Conservation (phyloP, 257 asterid species). For the Solanum infundibuliforme region DNA sequence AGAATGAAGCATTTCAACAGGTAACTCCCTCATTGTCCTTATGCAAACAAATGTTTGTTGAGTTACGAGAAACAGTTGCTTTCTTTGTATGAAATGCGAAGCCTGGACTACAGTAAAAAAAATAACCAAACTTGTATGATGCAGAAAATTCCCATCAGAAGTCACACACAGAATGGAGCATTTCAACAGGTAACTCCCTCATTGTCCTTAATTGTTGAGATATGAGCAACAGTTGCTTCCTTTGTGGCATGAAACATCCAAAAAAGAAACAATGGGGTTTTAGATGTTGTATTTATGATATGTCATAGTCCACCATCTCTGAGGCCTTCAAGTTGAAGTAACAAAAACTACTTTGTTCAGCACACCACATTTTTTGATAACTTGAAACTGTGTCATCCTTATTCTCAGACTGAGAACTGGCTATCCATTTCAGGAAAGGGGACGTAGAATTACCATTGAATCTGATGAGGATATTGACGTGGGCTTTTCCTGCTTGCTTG, state of each 20-base stretch:
- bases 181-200: conserved; percentile 33
- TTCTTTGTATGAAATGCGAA: conserved; percentile 18
- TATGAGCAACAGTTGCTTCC: neutral
- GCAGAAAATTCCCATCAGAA: conserved; percentile 19
- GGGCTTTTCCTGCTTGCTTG: conserved; percentile 58
- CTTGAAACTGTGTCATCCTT: neutral
- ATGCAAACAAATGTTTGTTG: neutral
- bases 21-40: conserved; percentile 18
- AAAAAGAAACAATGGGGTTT: neutral
- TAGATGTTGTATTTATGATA: neutral
- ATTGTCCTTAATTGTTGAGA: neutral
- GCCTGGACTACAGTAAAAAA: conserved; percentile 61
- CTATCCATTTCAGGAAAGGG: conserved; percentile 25
- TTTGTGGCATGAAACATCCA: neutral
- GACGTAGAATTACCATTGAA: conserved; percentile 24
- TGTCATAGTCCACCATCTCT: neutral
- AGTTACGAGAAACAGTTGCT: neutral
- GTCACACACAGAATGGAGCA: conserved; percentile 23
- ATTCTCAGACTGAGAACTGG: conserved; percentile 5
- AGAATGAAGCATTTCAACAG: conserved; percentile 25
- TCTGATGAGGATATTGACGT: conserved; percentile 70
- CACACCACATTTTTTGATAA: neutral
- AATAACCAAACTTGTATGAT: conserved; percentile 23
- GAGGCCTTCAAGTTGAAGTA: neutral
- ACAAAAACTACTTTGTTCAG: neutral